phyloP scores from a whole-genome alignment of 441 rosid genomes.

The Theobroma grandiflorum region DNA sequence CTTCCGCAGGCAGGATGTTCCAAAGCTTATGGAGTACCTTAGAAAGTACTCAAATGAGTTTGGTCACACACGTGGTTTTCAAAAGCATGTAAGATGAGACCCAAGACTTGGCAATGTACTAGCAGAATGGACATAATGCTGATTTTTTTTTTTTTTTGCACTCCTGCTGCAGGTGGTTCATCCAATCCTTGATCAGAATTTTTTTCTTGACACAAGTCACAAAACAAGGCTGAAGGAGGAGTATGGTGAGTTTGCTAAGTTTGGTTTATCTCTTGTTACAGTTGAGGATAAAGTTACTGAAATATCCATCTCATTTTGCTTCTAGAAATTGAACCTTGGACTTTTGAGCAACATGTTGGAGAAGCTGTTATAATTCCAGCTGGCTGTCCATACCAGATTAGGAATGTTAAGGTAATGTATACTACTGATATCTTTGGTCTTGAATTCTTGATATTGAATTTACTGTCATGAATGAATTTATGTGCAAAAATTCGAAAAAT shows the following conservation, averaged over 20 bases:
- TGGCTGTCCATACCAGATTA: constrained; percentile 95
- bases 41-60: constrained; percentile 72
- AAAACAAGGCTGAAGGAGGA: constrained; percentile 91
- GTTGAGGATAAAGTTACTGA: constrained; percentile 3
- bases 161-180: constrained; percentile 66
- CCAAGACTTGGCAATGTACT: constrained; percentile 22
- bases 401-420: constrained; percentile 74
- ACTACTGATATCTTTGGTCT: constrained; percentile 5
- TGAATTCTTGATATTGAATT: constrained; percentile 1
- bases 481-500: not conserved
- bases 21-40: constrained; percentile 80
- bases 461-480: not conserved
- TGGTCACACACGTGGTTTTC: constrained; percentile 42
- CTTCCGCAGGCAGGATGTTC: constrained; percentile 91
- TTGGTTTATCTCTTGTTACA: constrained; percentile 4
- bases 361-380: constrained; percentile 96
- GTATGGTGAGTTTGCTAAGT: constrained; percentile 60
- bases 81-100: constrained; percentile 58
- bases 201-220: constrained; percentile 79
- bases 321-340: constrained; percentile 94
- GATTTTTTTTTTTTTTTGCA: constrained; percentile 19
- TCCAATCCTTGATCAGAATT: constrained; percentile 87
- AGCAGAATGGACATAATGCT: constrained; percentile 30
- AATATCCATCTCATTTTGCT: constrained; percentile 23
- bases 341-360: constrained; percentile 91